phyloP scores from a whole-genome alignment of 2,329 filamentous ascomycete genomes.

The Hypoxylon sp. region DNA sequence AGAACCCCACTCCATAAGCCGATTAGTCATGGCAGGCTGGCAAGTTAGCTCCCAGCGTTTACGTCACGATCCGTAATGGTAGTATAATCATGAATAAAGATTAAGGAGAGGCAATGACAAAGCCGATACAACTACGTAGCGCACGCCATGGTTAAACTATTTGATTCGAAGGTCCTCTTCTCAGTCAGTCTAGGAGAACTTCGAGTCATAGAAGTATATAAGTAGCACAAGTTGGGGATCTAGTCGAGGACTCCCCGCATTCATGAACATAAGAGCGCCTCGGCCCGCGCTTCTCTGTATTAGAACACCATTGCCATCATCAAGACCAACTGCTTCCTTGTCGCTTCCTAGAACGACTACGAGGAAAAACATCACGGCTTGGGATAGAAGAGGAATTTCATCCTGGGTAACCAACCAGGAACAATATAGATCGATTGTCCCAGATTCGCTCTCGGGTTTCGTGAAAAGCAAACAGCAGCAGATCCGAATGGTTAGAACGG shows the following conservation, averaged over 20 bases:
- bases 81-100: slow-evolving; percentile 37
- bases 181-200: slow-evolving; percentile 3
- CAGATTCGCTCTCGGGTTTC: neutral
- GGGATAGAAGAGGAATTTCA: slow-evolving; percentile 14
- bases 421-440: neutral
- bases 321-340: neutral
- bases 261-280: slow-evolving; percentile 39
- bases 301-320: slow-evolving; percentile 12
- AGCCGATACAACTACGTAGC: slow-evolving; percentile 18
- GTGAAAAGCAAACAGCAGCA: slow-evolving; percentile 16
- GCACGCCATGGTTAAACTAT: slow-evolving; percentile 29
- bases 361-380: neutral
- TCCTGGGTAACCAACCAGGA: neutral
- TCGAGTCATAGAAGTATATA: slow-evolving; percentile 14
- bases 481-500: slow-evolving; percentile 47
- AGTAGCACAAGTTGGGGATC: slow-evolving; percentile 11
- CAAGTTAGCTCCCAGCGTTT: slow-evolving; percentile 42
- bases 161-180: slow-evolving; percentile 22
- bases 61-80: slow-evolving; percentile 55
- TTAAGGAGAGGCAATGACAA: slow-evolving; percentile 41
- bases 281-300: slow-evolving; percentile 24
- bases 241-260: slow-evolving; percentile 19
- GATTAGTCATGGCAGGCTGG: slow-evolving; percentile 17
- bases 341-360: neutral
- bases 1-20: neutral